Base-by-base conservation (phyloP, 2,329 filamentous ascomycete genomes). In the Cytospora schulzeri region DNA sequence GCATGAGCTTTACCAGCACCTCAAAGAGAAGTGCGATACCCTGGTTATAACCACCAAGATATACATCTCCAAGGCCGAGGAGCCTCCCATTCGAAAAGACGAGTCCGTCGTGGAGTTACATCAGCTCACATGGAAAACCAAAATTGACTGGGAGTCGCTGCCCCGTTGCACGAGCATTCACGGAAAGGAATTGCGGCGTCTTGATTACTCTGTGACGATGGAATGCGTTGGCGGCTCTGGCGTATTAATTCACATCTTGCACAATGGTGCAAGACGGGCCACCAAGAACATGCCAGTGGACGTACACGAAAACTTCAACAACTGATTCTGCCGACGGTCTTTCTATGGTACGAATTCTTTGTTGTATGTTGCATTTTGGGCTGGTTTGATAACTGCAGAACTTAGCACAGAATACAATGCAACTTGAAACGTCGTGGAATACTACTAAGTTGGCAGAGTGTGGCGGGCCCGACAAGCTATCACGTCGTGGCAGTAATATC, bases 221-320 rank as follows among this genome's bases (percentile, higher is more conserved):
- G 63, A 52, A 0, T 67, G 60, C 56, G 54, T n/a, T 9, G 67
- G 60, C 0, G 66, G 67, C 2, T 61, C 60, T 1, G 38, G 64
- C 0, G 63, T 65, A 22, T 69, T 71, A n/a, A n/a, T n/a, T 38
- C 57, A 63, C 2, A 53, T 71, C 11, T 62, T 69, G 7, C 66
- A 68, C 31, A 54, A 66, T 0, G 65, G 63, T 6, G 64, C 62
- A 28, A 60, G 65, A 4, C 64, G 66, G 22, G 68, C 66, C 0
- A 59, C 61, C 2, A 67, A 66, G 59, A 60, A 69, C 35, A 67
- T 70, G 6, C 29, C 55, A 1, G 59, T 69, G 4, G 63, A 71
- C 22, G 38, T 65, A 4, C 56, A 63, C 14, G 57, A 63, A 24
- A 50, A 3, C 33, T 38, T 24, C 1, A 41, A 54, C 17, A 26